Percentiles rank a stretch among this genome's conserved stretches.
Evolutionary conservation across 1,139 yeast genomes (phyloP).

Genomic region (Taiozyma onychis): DNA sequence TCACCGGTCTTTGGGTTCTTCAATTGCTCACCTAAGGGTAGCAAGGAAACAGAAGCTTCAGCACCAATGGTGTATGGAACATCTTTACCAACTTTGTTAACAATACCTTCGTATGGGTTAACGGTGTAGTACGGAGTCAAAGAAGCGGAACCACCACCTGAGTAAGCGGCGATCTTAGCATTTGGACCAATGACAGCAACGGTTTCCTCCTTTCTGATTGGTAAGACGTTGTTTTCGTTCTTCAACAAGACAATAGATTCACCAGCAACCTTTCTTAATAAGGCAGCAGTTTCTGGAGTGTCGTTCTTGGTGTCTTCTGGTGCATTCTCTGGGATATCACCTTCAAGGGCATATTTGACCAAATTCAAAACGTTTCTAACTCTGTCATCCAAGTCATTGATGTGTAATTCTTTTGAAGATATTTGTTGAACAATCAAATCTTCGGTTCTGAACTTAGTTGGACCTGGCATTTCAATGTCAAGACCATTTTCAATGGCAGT

Average conservation of each 20-base stretch:
- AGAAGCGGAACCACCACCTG: slow-evolving; percentile 54
- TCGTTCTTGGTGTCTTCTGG: slow-evolving; percentile 37
- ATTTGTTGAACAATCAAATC: slow-evolving; percentile 36
- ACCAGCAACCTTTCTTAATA: slow-evolving; percentile 43
- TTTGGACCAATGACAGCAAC: slow-evolving; percentile 50
- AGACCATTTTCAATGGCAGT: slow-evolving; percentile 49
- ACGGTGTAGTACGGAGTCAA: slow-evolving; percentile 39
- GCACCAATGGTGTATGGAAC: slow-evolving; percentile 35
- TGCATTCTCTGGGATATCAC: slow-evolving; percentile 32
- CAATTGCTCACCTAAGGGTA: slow-evolving; percentile 27
- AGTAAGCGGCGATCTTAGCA: slow-evolving; percentile 36
- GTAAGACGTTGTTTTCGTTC: slow-evolving; percentile 41
- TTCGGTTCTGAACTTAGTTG: slow-evolving; percentile 40
- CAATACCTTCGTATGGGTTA: slow-evolving; percentile 41
- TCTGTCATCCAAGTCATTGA: slow-evolving; percentile 32
- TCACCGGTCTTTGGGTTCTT: slow-evolving; percentile 33
- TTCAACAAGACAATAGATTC: slow-evolving; percentile 51
- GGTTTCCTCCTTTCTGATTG: slow-evolving; percentile 33
- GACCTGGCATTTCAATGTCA: slow-evolving; percentile 63
- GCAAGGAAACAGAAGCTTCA: slow-evolving; percentile 29
- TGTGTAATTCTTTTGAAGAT: slow-evolving; percentile 26
- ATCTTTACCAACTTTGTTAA: slow-evolving; percentile 25
- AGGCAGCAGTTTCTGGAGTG: slow-evolving; percentile 35
- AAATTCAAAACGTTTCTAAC: slow-evolving; percentile 41
- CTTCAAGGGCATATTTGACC: slow-evolving; percentile 37